These are phyloP conservation scores for Aquilaria yunnanensis DNA, from an alignment of 345 rosid genomes.

Conservation along the genomic window DNA sequence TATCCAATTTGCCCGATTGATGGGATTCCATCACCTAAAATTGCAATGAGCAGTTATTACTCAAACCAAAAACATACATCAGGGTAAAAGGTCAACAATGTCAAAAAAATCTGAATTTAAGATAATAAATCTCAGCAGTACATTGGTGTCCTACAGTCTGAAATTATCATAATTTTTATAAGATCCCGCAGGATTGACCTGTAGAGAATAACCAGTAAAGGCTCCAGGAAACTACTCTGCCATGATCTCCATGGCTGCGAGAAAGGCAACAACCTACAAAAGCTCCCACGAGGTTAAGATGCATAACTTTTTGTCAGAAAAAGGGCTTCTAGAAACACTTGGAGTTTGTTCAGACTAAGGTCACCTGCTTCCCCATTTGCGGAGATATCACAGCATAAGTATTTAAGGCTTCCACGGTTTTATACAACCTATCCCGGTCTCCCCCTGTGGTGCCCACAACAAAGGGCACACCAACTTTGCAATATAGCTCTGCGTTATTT, in stretches of 20 bases:
- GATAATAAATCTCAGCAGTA: too few species aligned
- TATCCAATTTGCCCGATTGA: conserved; percentile 84
- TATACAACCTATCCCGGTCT: conserved; percentile 56
- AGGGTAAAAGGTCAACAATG: too few species aligned
- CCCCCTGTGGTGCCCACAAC: conserved; percentile 99
- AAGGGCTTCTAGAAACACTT: neutral
- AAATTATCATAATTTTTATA: neutral
- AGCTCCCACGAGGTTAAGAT: conserved; percentile 15
- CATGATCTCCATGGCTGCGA: conserved; percentile 97
- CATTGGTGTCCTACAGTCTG: too few species aligned
- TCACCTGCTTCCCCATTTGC: conserved; percentile 97
- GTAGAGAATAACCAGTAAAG: conserved; percentile 80
- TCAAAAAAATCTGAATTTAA: too few species aligned
- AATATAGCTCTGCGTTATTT: conserved; percentile 82
- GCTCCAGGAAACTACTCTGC: conserved; percentile 97
- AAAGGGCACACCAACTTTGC: conserved; percentile 93
- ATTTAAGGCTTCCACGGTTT: conserved; percentile 62
- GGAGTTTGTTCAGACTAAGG: conserved; percentile 5
- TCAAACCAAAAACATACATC: neutral
- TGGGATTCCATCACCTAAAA: conserved; percentile 94
- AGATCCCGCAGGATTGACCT: conserved; percentile 30
- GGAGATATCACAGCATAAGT: conserved; percentile 91
- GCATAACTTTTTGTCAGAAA: conserved; percentile 7
- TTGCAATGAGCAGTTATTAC: neutral
- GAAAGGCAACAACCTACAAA: conserved; percentile 88